Conservation (phyloP, 1,284 basidiomycete species). For the Pyrrhoderma noxium region DNA sequence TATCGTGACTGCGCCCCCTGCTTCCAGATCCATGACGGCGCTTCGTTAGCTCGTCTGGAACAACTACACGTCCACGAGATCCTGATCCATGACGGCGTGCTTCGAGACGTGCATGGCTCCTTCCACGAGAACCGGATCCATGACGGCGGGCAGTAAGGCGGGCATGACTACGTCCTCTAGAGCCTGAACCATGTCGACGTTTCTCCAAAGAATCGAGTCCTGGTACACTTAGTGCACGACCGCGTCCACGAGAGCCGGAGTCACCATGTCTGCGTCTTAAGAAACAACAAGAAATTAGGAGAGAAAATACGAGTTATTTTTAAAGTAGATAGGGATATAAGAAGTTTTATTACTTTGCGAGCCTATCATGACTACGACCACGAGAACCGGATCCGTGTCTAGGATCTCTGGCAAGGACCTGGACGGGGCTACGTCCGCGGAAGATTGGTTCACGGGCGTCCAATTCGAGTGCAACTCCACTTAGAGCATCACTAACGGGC, state of each 20-base stretch:
- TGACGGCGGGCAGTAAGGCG: slow-evolving; percentile 6
- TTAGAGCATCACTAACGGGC: slow-evolving; percentile 5
- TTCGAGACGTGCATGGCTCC: neutral
- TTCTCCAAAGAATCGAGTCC: neutral
- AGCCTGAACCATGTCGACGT: slow-evolving; percentile 2
- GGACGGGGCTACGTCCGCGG: slow-evolving; percentile 12
- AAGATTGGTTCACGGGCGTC: slow-evolving; percentile 6
- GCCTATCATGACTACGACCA: slow-evolving; percentile 7
- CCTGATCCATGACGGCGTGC: slow-evolving; percentile 5
- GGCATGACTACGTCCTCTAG: slow-evolving; percentile 3
- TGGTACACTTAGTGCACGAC: neutral
- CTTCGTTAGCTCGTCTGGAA: no score
- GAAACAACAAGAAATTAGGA: neutral
- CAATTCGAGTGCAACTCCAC: slow-evolving; percentile 4
- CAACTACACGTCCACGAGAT: slow-evolving; percentile 8
- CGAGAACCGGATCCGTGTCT: slow-evolving; percentile 13
- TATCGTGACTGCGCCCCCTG: neutral
- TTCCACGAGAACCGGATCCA: slow-evolving; percentile 4
- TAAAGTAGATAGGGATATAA: neutral
- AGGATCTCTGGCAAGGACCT: slow-evolving; percentile 13
- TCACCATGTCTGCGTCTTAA: slow-evolving; percentile 4
- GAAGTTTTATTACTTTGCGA: neutral
- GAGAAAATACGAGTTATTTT: neutral
- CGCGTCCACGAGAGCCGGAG: neutral
- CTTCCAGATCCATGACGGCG: slow-evolving; percentile 7